Evolutionary conservation across 2,329 filamentous ascomycete species (phyloP).

Genomic region (Epichloe uncinata): DNA sequence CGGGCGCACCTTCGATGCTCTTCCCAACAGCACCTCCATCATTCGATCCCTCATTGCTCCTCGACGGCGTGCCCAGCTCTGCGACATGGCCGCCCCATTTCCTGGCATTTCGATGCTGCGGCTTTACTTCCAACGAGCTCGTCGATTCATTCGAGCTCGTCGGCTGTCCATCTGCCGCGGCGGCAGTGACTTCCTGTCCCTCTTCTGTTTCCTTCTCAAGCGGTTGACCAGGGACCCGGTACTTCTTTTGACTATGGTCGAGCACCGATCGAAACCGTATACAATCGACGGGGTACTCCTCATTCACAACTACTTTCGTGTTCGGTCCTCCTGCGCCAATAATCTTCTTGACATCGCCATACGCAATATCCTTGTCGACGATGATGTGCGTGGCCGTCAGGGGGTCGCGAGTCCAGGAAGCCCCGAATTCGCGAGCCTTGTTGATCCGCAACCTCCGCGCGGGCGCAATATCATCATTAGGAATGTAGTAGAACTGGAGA

Average conservation of each 20-base stretch:
- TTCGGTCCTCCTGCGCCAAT: conserved; percentile 10
- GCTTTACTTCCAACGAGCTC: conserved; percentile 36
- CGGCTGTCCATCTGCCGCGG: background rate
- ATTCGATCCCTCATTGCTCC: conserved; percentile 20
- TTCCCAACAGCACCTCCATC: conserved; percentile 9
- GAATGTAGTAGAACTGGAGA: conserved; percentile 64
- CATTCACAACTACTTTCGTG: conserved; percentile 44
- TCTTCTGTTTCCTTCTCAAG: conserved; percentile 2
- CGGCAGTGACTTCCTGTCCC: background rate
- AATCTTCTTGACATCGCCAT: conserved; percentile 46
- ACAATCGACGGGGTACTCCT: conserved; percentile 57
- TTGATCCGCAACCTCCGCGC: conserved; percentile 57
- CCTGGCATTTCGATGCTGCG: conserved; percentile 22
- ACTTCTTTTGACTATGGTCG: conserved; percentile 45
- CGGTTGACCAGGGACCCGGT: conserved; percentile 40
- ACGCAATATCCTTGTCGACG: conserved; percentile 56
- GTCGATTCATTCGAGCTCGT: conserved; percentile 12
- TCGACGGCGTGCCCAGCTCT: conserved; percentile 23
- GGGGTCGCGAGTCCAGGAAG: conserved; percentile 51
- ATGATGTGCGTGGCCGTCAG: conserved; percentile 61
- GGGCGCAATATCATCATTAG: conserved; percentile 60
- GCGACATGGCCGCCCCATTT: conserved; percentile 25
- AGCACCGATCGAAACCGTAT: conserved; percentile 44
- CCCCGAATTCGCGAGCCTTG: conserved; percentile 64
- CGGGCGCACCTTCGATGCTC: conserved; percentile 5